Evolutionary conservation across 495 filamentous ascomycete genomes (phyloP), one percentile per base, ranked within the genome.

Genomic region (Talaromyces adpressus): DNA sequence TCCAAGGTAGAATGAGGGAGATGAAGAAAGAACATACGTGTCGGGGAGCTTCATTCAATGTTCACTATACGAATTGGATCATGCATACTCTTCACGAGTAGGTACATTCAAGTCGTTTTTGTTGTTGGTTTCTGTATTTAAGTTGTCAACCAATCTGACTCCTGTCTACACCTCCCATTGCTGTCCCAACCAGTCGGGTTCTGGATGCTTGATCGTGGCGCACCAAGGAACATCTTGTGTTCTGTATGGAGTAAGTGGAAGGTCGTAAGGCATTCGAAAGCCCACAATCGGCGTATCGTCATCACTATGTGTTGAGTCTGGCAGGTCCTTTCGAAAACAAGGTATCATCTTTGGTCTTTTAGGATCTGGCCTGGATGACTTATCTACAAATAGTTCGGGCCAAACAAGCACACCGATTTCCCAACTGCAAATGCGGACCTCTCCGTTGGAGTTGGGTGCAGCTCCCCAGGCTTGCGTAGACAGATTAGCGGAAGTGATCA

Each of bases 391-490:
- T 36, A 97, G 70, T 41, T 74, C 83, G 2, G 93, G 93, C 90
- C 91, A 94, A 1, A 96, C 85, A 34, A 96, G 68, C 4, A 97
- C 91, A 0, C 92, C 92, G 51, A 91, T 82, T 72, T 97, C 92
- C 75, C 89, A 97, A 41, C 90, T 94, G 64, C 85, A 87, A 22
- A 96, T 83, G 16, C 85, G 80, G 9, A 91, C 79, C 68, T 90
- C 83, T 2, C 84, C 84, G 11, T 72, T 69, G 6, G 73, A 66
- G 61, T 82, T 84, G 6, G 72, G 56, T 16, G 76, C 77, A 16
- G 85, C 83, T n/a, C 92, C 92, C 92, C 92, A 97, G 0, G 92
- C 92, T 70, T 96, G 92, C 62, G 86, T 95, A 0, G 90, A 93
- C 4, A 97, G 73, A 67, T 96, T 96, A 14, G 92, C 91, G 8